A percentile compares a stretch with the other conserved stretches of the same genome.
Conservation (phyloP, 495 filamentous ascomycete species). For the Friedmanniomyces endolithicus region DNA sequence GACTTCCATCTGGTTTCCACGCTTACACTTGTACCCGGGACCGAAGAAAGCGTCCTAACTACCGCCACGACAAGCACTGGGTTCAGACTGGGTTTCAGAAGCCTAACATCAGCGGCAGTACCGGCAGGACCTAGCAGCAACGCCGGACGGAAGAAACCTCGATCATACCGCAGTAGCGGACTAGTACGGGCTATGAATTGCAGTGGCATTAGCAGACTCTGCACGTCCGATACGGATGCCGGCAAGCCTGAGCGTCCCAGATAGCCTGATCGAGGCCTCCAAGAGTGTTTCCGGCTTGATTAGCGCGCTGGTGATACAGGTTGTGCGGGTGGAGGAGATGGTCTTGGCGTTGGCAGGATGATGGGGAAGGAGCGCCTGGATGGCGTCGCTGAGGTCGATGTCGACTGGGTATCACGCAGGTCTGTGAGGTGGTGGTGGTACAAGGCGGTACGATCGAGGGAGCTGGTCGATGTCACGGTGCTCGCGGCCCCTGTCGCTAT, state of each 20-base stretch:
- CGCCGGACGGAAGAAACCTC: neutral
- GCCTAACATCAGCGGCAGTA: too few species aligned
- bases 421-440: neutral
- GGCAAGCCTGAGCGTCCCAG: conserved; percentile 35
- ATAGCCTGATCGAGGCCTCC: conserved; percentile 33
- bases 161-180: conserved; percentile 24
- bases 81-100: too few species aligned
- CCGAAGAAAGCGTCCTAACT: too few species aligned
- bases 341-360: conserved; percentile 31
- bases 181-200: conserved; percentile 24
- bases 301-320: conserved; percentile 34
- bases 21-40: too few species aligned
- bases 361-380: conserved; percentile 24
- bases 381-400: conserved; percentile 29
- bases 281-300: conserved; percentile 31
- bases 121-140: too few species aligned
- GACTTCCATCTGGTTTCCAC: too few species aligned
- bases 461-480: too few species aligned
- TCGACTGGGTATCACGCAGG: neutral
- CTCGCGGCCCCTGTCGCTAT: too few species aligned
- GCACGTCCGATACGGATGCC: conserved; percentile 28
- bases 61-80: too few species aligned
- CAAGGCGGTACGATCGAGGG: neutral
- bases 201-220: conserved; percentile 25
- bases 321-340: conserved; percentile 28